Evolutionary conservation across 176 grass and related monocot genomes (phyloP).

Genomic region (Tillandsia leiboldiana): DNA sequence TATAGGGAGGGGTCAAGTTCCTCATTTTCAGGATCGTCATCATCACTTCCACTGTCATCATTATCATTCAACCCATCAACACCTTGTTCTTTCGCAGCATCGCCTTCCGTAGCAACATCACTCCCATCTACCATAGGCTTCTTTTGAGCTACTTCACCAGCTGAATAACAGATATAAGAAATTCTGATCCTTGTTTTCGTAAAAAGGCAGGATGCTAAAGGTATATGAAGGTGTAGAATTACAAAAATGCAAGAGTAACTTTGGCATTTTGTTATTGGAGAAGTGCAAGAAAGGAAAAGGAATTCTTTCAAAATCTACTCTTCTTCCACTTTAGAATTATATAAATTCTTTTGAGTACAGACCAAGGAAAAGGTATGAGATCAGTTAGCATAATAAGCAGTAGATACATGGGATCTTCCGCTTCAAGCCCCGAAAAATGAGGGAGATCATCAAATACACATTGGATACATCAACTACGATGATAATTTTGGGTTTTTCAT

Average conservation of each 20-base stretch:
- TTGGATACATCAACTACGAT: too few relatives aligned
- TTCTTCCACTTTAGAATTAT: too few relatives aligned
- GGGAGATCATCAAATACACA: too few relatives aligned
- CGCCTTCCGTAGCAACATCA: constrained; percentile 11
- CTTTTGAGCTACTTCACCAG: constrained; percentile 10
- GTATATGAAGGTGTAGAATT: neutral
- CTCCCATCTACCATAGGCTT: constrained; percentile 13
- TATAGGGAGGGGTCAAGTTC: constrained; percentile 27
- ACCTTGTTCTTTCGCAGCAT: constrained; percentile 1
- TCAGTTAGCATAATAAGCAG: too few relatives aligned
- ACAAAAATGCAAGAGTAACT: neutral
- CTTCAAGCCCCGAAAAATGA: too few relatives aligned
- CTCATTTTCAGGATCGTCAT: constrained; percentile 12
- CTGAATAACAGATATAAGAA: constrained; percentile 26
- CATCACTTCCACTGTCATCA: constrained; percentile 9
- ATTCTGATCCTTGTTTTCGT: neutral
- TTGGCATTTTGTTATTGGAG: too few relatives aligned
- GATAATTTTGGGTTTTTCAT: too few relatives aligned
- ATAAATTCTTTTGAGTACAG: too few relatives aligned
- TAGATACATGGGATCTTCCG: too few relatives aligned
- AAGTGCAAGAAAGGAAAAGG: too few relatives aligned
- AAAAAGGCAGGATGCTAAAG: neutral
- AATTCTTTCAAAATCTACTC: too few relatives aligned
- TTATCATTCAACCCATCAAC: constrained; percentile 19
- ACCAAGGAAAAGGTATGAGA: too few relatives aligned